Evolutionary conservation across 78 protist genomes (phyloP), one percentile per base, ranked within the genome.

Genomic region (Emiliania huxleyi): DNA sequence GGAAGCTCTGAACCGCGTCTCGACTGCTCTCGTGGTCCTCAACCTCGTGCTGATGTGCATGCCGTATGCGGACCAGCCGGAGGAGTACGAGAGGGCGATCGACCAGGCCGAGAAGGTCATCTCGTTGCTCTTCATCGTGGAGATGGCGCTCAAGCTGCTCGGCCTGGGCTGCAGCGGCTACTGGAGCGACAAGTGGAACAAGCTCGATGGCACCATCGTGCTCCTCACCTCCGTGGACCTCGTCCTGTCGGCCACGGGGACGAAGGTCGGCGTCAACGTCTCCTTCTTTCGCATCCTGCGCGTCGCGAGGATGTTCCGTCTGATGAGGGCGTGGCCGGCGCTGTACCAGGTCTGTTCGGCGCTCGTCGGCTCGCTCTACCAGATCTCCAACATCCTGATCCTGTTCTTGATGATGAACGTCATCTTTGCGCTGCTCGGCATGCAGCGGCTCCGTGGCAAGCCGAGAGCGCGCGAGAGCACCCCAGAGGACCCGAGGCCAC

Each of bases 361-460:
- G 12, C 0, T 87, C 40, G 18, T 49, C 40, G 3, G 1, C 22
- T 19, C 69, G n/a, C 42, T 93, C 55, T 0, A n/a, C 23, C 23
- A 38, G 45, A 0, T 91, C n/a, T 0, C 46, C 25, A 15, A 21
- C n/a, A 55, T 93, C 33, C 33, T 44, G 26, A 3, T 56, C 19
- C 87, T 93, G 40, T 5, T 93, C 19, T 4, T 56, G 44, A 6
- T 93, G 42, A 5, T 45, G 40, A 1, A 49, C 69, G 0, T 88
- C 62, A 49, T 75, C 42, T 40, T 75, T 52, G 92, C 95, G 29
- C 4, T 48, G 19, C 12, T 93, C 35, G 95, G 93, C 29, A 93
- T 93, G 95, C 79, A 69, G 55, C 23, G 23, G 40, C n/a, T n/a
- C n/a, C n/a, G n/a, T n/a, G n/a, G n/a, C n/a, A n/a, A n/a, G n/a